Evolutionary conservation across 345 rosid genomes (phyloP).

Genomic region (Anacardium occidentale): DNA sequence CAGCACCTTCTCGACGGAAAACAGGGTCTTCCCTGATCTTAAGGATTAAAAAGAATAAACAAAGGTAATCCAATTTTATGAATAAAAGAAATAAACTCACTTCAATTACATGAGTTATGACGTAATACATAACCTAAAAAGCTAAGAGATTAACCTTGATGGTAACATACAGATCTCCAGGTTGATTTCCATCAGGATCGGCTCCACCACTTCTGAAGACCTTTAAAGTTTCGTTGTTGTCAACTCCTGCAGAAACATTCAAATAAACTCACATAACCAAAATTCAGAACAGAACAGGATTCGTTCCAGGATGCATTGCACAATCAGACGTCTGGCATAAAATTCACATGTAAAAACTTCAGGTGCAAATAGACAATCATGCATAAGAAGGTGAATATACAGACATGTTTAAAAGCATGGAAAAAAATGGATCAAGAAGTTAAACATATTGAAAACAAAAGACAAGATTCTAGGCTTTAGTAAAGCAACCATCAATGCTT

Average conservation of each 20-base stretch:
- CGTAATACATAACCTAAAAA: background rate
- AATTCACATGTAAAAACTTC: background rate
- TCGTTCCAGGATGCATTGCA: background rate
- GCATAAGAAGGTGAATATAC: background rate
- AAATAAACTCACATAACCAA: background rate
- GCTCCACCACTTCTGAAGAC: constrained; percentile 85
- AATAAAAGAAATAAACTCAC: too few relatives aligned
- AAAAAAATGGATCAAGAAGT: too few relatives aligned
- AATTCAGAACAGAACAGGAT: background rate
- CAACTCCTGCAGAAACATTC: constrained; percentile 60
- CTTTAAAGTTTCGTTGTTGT: constrained; percentile 69
- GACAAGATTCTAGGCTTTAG: background rate
- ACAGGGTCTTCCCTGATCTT: constrained; percentile 95
- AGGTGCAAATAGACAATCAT: background rate
- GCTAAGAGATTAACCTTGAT: constrained; percentile 54
- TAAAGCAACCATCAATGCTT: constrained; percentile 13
- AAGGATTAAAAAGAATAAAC: background rate
- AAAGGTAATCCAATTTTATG: too few relatives aligned
- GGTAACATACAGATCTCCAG: constrained; percentile 86
- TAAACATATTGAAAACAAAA: background rate
- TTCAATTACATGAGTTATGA: background rate
- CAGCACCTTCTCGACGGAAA: constrained; percentile 90
- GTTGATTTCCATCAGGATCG: constrained; percentile 92
- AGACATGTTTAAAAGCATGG: background rate
- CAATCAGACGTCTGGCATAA: background rate